These are phyloP conservation scores for Pythium phragmiticola DNA, from an alignment of 352 stramenopile species.

Conservation along the genomic window DNA sequence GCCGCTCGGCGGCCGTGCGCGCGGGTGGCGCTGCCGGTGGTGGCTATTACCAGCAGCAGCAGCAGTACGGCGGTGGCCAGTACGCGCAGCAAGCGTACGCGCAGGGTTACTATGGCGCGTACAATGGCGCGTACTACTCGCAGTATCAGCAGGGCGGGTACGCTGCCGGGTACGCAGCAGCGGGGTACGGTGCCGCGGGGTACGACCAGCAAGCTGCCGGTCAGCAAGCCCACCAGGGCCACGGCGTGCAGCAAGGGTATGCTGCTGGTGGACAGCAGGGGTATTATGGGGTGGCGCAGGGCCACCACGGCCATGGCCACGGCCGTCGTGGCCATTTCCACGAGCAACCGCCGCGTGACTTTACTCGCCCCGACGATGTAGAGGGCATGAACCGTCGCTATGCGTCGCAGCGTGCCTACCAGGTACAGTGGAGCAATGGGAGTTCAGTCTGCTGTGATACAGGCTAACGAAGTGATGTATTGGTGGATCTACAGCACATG, in stretches of 20 bases:
- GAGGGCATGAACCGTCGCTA: slow-evolving; percentile 81
- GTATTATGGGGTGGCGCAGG: slow-evolving; percentile 36
- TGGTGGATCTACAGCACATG: slow-evolving; percentile 49
- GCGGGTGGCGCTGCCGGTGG: slow-evolving; percentile 14
- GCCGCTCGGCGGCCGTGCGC: slow-evolving; percentile 66
- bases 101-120: slow-evolving; percentile 43
- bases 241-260: slow-evolving; percentile 29
- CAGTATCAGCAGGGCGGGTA: slow-evolving; percentile 45
- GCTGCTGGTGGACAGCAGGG: slow-evolving; percentile 30
- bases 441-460: background rate
- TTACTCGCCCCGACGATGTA: slow-evolving; percentile 70
- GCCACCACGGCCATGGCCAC: slow-evolving; percentile 26
- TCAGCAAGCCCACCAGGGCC: slow-evolving; percentile 35
- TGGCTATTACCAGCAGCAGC: slow-evolving; percentile 57
- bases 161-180: slow-evolving; percentile 21
- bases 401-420: slow-evolving; percentile 71
- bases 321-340: slow-evolving; percentile 30
- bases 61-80: slow-evolving; percentile 38
- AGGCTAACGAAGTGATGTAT: background rate
- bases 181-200: slow-evolving; percentile 33
- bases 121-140: slow-evolving; percentile 55
- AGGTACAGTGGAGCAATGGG: slow-evolving; percentile 38
- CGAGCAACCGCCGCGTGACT: slow-evolving; percentile 40
- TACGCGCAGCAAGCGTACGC: slow-evolving; percentile 32
- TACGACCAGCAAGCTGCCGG: slow-evolving; percentile 48